Evolutionary conservation across 148 eudicot species (phyloP).

Genomic region (Pouteria glomerata): DNA sequence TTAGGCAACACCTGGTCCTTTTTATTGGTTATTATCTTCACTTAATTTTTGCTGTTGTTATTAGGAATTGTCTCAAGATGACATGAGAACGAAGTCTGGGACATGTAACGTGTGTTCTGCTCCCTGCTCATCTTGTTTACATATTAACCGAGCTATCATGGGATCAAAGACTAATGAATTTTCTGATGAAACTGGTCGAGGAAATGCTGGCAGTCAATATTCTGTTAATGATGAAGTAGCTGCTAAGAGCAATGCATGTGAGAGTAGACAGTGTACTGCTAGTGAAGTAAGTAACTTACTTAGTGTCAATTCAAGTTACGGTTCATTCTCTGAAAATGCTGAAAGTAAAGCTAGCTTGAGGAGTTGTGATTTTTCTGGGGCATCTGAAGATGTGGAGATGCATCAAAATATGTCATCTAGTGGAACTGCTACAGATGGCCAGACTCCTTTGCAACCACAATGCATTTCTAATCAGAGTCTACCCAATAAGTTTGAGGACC

Average conservation of each 20-base stretch:
- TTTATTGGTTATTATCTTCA: no score
- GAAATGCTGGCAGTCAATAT: constrained; percentile 20
- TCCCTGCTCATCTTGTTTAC: constrained; percentile 43
- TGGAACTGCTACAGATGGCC: constrained; percentile 12
- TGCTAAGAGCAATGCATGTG: constrained; percentile 10
- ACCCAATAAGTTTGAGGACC: constrained; percentile 20
- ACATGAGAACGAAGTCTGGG: constrained; percentile 25
- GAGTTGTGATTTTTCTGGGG: constrained; percentile 20
- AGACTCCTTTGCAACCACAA: constrained; percentile 4
- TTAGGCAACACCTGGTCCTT: no score
- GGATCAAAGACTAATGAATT: constrained; percentile 36
- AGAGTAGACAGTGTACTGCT: constrained; percentile 17
- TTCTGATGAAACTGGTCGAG: constrained; percentile 36
- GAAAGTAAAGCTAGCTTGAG: constrained; percentile 21
- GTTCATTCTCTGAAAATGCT: constrained; percentile 27
- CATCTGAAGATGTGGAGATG: constrained; percentile 25
- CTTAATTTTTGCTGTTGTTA: neutral
- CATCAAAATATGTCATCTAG: constrained; percentile 13
- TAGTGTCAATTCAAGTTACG: constrained; percentile 21
- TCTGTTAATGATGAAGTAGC: constrained; percentile 24
- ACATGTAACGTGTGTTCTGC: constrained; percentile 42
- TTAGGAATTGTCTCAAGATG: constrained; percentile 29
- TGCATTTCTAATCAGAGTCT: constrained; percentile 8
- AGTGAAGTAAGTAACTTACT: constrained; percentile 26
- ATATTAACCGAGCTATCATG: constrained; percentile 25